Evolutionary conservation across 169 alveolate species (phyloP).

Genomic region (Miamiensis avidus): DNA sequence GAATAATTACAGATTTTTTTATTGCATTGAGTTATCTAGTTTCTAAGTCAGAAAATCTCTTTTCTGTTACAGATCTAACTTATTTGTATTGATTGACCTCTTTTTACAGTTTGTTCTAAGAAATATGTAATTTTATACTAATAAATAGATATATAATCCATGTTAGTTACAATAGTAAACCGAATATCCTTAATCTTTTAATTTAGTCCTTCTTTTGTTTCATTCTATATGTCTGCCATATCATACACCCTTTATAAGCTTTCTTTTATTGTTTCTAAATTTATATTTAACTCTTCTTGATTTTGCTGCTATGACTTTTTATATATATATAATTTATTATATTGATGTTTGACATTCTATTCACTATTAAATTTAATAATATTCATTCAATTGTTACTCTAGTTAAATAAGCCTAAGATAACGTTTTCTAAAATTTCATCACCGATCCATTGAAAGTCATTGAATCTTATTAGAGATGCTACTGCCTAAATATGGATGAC

Average conservation of each 20-base stretch:
- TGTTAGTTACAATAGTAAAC: not conserved
- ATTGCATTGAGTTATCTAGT: not conserved
- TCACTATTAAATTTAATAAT: too few relatives aligned
- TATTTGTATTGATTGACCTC: not conserved
- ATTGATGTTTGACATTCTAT: too few relatives aligned
- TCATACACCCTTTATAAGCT: not conserved
- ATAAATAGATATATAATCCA: not conserved
- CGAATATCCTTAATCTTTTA: not conserved
- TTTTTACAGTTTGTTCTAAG: not conserved
- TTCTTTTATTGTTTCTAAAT: not conserved
- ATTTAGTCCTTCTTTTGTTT: not conserved
- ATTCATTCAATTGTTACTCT: too few relatives aligned
- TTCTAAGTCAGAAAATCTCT: not conserved
- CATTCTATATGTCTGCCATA: not conserved
- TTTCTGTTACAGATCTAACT: not conserved
- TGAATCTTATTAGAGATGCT: too few relatives aligned
- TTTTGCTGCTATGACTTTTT: not conserved
- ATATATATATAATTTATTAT: too few relatives aligned
- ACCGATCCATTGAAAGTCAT: too few relatives aligned
- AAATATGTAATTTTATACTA: too few relatives aligned
- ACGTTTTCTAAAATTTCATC: too few relatives aligned
- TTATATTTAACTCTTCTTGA: not conserved
- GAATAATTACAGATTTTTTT: not conserved
- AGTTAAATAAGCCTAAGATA: too few relatives aligned
- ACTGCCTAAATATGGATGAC: too few relatives aligned